phyloP scores from a whole-genome alignment of 768 basidiomycete genomes.

The Austroboletus eburneus region DNA sequence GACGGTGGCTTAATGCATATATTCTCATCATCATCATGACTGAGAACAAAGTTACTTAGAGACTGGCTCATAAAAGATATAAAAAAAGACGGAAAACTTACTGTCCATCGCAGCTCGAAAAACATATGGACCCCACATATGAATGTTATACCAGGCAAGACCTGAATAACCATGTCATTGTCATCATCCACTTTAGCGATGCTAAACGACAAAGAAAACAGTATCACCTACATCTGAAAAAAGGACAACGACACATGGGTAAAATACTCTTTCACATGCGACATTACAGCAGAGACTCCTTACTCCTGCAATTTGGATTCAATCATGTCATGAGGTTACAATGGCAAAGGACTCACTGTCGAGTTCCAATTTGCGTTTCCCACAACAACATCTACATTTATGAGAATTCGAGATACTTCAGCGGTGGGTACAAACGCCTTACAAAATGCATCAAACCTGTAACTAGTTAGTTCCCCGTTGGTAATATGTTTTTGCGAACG shows the following conservation, averaged over 20 bases:
- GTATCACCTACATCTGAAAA: constrained; percentile 9
- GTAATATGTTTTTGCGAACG: not conserved
- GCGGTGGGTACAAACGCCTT: not conserved
- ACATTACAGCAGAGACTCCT: not conserved
- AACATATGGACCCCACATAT: constrained; percentile 10
- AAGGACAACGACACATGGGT: not conserved
- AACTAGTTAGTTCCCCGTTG: not conserved
- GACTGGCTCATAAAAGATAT: no score
- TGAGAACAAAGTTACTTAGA: not conserved
- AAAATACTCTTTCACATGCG: not conserved
- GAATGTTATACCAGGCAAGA: constrained; percentile 13
- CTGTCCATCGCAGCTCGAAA: constrained; percentile 19
- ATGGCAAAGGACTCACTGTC: constrained; percentile 1
- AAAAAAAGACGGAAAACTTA: constrained; percentile 3
- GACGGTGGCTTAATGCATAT: constrained; percentile 7
- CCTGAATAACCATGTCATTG: constrained; percentile 3
- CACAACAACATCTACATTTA: not conserved
- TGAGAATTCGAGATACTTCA: no score
- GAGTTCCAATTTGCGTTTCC: constrained; percentile 6
- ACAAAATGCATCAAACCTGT: constrained; percentile 10
- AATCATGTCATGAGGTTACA: not conserved
- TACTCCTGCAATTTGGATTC: constrained; percentile 7
- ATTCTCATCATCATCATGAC: constrained; percentile 22
- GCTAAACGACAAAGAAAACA: not conserved
- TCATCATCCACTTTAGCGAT: not conserved